phyloP scores from a whole-genome alignment of 31 red algal genomes.

The Endocladia muricata region DNA sequence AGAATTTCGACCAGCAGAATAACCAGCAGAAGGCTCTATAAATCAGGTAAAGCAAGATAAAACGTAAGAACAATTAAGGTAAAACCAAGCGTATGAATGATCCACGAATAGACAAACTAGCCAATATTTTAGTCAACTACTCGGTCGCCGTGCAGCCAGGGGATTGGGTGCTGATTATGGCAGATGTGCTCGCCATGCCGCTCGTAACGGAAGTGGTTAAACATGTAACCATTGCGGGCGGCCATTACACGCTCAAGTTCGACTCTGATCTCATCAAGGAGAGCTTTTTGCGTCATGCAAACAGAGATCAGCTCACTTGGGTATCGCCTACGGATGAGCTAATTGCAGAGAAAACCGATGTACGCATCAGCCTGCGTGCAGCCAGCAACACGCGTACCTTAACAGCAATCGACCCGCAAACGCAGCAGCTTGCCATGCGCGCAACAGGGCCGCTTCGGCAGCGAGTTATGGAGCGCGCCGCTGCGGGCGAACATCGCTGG shows the following conservation, averaged over 20 bases:
- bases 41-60: no score
- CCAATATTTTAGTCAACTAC: background rate
- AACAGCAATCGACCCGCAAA: background rate
- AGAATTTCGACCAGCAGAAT: no score
- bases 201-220: background rate
- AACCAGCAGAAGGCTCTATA: no score
- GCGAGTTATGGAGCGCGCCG: no score
- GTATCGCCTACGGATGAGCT: background rate
- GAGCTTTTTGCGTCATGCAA: background rate
- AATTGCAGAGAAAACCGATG: background rate
- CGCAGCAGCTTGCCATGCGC: no score
- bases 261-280: background rate
- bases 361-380: background rate
- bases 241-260: background rate
- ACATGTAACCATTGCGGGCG: background rate
- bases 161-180: background rate
- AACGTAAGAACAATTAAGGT: no score
- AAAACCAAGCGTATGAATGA: no score
- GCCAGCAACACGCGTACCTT: background rate
- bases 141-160: background rate
- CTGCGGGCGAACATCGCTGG: no score
- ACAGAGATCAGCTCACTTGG: background rate
- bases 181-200: background rate
- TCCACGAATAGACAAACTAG: no score
- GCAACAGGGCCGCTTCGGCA: no score